Evolutionary conservation across 2,329 filamentous ascomycete species (phyloP), one percentile per base, ranked within the genome.

Genomic region (Aspergillus nomiae): DNA sequence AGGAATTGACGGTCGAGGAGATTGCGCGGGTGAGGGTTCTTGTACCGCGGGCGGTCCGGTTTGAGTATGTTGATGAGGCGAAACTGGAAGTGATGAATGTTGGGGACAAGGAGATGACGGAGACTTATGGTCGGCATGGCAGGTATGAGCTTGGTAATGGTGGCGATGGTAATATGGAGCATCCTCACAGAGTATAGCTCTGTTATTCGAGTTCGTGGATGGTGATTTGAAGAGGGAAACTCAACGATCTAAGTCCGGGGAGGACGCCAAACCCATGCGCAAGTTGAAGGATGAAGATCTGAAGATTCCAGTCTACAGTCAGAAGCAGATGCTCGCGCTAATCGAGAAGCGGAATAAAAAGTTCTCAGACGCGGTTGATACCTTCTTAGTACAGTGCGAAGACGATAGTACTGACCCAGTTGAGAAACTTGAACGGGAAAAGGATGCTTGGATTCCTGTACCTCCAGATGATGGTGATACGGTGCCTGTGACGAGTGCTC

Each of bases 131-230:
- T 83, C 85, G 21, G 82, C 83, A 57, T 81, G 82, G 65, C 82
- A 83, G 12, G 81, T 82, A 58, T 80, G 85, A 62, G 46, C 63
- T 66, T 6, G 63, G 65, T 19, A 71, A 73, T 26, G 58, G 67
- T 55, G 60, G 63, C 10, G 67, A 75, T 48, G 72, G 73, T 19
- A 75, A 80, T 41, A 73, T 74, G 38, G 77, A 77, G 34, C 69
- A 6, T 70, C 75, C 46, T 71, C 81, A 64, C 79, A 81, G 41
- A 58, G 58, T 2, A 85, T 85, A 58, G 90, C 97, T 19, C 79
- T 99, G 28, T 86, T 94, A 41, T 96, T 99, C 71, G 95, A 98
- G 75, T 98, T 96, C 69, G 80, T 96, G 21, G 95, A 98, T 75
- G 94, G 91, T 0, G 94, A 97, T 74, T 78, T 98, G 68, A 97